A percentile compares a stretch with the other conserved stretches of the same genome.
Evolutionary conservation across 352 stramenopile genomes (phyloP).

Genomic region (Peronospora belbahrii): DNA sequence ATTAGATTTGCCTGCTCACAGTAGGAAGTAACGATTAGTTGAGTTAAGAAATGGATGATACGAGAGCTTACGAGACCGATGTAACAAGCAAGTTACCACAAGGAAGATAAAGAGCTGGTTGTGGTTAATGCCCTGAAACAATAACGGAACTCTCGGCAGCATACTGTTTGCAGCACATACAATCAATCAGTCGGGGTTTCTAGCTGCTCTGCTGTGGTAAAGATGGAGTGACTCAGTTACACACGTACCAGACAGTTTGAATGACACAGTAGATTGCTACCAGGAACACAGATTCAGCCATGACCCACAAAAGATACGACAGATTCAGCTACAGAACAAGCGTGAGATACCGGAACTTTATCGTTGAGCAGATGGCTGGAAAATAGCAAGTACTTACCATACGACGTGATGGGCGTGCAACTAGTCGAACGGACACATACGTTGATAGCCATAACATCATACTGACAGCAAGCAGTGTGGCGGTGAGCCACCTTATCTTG

Average conservation of each 20-base stretch:
- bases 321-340: constrained; percentile 48
- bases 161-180: constrained; percentile 31
- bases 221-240: neutral
- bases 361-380: neutral
- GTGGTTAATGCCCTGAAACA: constrained; percentile 68
- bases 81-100: constrained; percentile 30
- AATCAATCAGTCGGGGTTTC: neutral
- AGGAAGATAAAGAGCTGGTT: constrained; percentile 85
- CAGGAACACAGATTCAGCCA: constrained; percentile 55
- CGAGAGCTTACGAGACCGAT: too few relatives aligned
- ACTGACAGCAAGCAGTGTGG: constrained; percentile 34
- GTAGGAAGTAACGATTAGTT: too few relatives aligned
- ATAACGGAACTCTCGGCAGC: constrained; percentile 46
- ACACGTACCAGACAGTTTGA: constrained; percentile 53
- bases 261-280: constrained; percentile 48
- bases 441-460: constrained; percentile 43
- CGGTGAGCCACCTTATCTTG: constrained; percentile 55
- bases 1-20: constrained; percentile 60
- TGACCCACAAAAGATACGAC: constrained; percentile 70
- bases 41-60: too few relatives aligned
- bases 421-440: constrained; percentile 45
- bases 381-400: constrained; percentile 36
- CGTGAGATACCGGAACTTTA: neutral
- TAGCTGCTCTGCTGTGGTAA: too few relatives aligned
- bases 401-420: constrained; percentile 56